A percentile compares a stretch with the other conserved stretches of the same genome.
Conservation (phyloP, 1,284 basidiomycete species). For the Leccinum subrobustum region DNA sequence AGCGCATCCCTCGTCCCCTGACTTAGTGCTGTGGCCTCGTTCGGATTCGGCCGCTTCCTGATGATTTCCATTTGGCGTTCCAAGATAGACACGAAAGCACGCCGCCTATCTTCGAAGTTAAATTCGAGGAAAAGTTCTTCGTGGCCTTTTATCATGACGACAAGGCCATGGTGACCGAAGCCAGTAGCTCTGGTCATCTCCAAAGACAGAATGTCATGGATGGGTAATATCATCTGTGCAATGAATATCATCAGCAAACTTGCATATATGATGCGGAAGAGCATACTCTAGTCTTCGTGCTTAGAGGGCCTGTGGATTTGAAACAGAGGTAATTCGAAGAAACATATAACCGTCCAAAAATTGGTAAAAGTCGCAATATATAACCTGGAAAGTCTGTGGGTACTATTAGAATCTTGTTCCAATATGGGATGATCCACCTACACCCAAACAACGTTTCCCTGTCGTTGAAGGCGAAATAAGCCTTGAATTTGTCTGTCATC, state of each 20-base stretch:
- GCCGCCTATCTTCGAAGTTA: conserved; percentile 71
- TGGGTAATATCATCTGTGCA: conserved; percentile 87
- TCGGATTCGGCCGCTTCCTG: conserved; percentile 46
- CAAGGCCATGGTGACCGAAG: conserved; percentile 86
- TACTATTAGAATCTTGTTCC: conserved; percentile 11
- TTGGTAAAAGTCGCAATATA: conserved; percentile 81
- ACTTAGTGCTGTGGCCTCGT: conserved; percentile 42
- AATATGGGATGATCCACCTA: conserved; percentile 41
- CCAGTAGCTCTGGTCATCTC: conserved; percentile 87
- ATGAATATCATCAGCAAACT: conserved; percentile 8
- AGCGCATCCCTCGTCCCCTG: conserved; percentile 63
- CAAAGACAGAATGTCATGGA: conserved; percentile 81
- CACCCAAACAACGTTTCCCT: conserved; percentile 85
- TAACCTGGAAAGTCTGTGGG: conserved; percentile 82
- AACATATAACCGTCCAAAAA: conserved; percentile 84
- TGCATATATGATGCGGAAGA: conserved; percentile 2
- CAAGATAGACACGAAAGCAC: conserved; percentile 73
- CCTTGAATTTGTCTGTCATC: conserved; percentile 72
- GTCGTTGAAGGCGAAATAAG: conserved; percentile 81
- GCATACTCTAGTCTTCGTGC: conserved; percentile 73
- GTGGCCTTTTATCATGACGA: conserved; percentile 90
- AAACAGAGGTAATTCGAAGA: conserved; percentile 90
- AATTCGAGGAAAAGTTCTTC: conserved; percentile 99
- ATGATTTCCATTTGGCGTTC: conserved; percentile 79
- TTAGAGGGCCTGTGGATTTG: conserved; percentile 76